Base-by-base conservation (phyloP, 2,329 filamentous ascomycete species). In the Aspergillus pseudonomiae region DNA sequence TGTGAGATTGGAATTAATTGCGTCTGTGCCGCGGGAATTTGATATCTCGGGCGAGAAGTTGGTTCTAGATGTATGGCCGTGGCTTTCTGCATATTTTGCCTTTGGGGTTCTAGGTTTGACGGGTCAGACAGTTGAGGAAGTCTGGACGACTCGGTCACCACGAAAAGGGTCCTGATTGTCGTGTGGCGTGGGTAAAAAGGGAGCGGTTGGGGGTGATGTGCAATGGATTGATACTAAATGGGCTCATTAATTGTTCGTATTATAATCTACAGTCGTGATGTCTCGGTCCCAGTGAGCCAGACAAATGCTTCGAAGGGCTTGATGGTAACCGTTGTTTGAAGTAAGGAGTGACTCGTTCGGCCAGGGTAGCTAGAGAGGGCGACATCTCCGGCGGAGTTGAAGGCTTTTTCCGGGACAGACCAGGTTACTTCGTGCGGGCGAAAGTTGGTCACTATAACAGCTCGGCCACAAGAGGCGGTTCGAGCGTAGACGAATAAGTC, bases 401-500 rank as follows among this genome's bases (percentile, higher is more conserved):
- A 45, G 3, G 52, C 4, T n/a, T 21, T 48, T 52, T 32, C 48
- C 21, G 52, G 39, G 36, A 56, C 46, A 11, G 52, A 46, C 59
- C 59, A 61, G 28, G 26, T n/a, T 9, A 55, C 59, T 36, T 48
- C 30, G 11, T 45, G 50, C 16, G 52, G 28, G 39, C 59, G 59
- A 24, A 61, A 61, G 34, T 61, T 61, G 12, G 34, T 32, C 9
- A 61, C 60, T 12, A 61, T 43, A 5, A 57, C 26, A 12, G 60
- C 60, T 10, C 43, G 48, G 14, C 28, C 43, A 16, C 43, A 57
- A n/a, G 41, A 32, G 14, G 43, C 45, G 6, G 9, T 39, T 16
- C 53, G 60, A 14, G 32, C 30, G n/a, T 57, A 61, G 21, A 53
- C 36, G 26, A 61, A 61, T 30, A 61, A 24, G 21, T 57, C 53